phyloP scores from a whole-genome alignment of 2,329 filamentous ascomycete genomes.

The Diaporthe citri region DNA sequence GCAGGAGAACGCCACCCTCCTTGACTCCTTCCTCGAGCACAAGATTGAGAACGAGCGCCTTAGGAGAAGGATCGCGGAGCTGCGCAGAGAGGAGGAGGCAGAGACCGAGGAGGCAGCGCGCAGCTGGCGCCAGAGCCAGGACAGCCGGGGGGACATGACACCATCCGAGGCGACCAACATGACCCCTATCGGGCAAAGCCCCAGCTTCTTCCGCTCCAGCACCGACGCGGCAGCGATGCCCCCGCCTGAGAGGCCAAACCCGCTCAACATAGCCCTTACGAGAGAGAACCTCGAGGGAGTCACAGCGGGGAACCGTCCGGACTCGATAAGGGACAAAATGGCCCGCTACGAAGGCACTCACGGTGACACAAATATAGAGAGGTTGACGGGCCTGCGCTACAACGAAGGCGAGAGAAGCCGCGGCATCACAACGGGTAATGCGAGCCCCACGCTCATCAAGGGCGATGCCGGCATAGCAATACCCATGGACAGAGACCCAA shows the following conservation, averaged over 20 bases:
- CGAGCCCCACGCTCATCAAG: slow-evolving; percentile 83
- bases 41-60: slow-evolving; percentile 96
- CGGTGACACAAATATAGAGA: slow-evolving; percentile 85
- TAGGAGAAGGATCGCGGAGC: slow-evolving; percentile 84
- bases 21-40: slow-evolving; percentile 95
- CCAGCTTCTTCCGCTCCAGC: slow-evolving; percentile 48
- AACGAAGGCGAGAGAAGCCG: slow-evolving; percentile 88
- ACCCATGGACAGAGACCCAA: slow-evolving; percentile 80
- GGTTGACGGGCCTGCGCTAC: slow-evolving; percentile 90
- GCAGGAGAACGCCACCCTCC: slow-evolving; percentile 84
- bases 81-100: slow-evolving; percentile 87
- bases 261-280: slow-evolving; percentile 78
- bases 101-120: slow-evolving; percentile 77
- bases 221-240: slow-evolving; percentile 69
- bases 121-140: slow-evolving; percentile 71
- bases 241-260: slow-evolving; percentile 72
- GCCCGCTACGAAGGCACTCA: slow-evolving; percentile 83
- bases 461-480: slow-evolving; percentile 91
- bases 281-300: slow-evolving; percentile 84
- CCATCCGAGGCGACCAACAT: slow-evolving; percentile 60
- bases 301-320: slow-evolving; percentile 72
- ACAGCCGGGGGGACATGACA: slow-evolving; percentile 66
- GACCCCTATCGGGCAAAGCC: slow-evolving; percentile 47
- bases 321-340: slow-evolving; percentile 88
- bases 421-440: slow-evolving; percentile 88